Base-by-base conservation (phyloP, 768 basidiomycete genomes). In the Boletus sensibilis region DNA sequence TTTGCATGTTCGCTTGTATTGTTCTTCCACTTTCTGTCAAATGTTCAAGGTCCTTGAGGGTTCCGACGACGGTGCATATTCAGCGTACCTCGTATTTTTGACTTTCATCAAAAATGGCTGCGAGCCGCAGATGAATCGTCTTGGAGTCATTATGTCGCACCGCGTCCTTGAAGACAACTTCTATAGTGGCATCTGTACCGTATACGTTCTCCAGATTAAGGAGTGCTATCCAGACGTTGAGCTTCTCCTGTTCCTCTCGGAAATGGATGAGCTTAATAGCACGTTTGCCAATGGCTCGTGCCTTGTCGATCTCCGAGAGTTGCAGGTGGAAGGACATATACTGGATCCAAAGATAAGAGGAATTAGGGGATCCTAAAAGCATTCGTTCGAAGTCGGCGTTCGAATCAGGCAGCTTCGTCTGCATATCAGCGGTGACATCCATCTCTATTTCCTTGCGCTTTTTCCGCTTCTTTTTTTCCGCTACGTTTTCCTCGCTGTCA, bases 311-410 rank as follows among this genome's bases (percentile, higher is more conserved):
- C 74, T 99, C 96, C 31, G 95, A 92, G n/a, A 99, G 82, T 62
- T 94, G 94, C 12, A 98, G 78, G 65, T 95, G 93, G 83, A 98
- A 96, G 10, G 97, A 96, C 94, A 99, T 98, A 72, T 94, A 99
- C 71, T 98, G 95, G 56, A 99, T 87, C 97, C 97, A 99, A 34
- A 98, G 81, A 74, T 90, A 97, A 0, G 97, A 98, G 8, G 95
- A 98, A 69, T 97, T 94, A 2, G 97, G 96, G 0, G 96, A 94
- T 29, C 92, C 92, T 38, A 98, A 80, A 44, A 99, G 81, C 35
- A 92, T 75, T 13, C 97, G 85, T 72, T 99, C 97, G 64, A 98
- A 99, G 70, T 99, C 96, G 33, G 89, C 84, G 58, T 88, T 92
- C 2, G 97, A 97, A 68, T 93, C 91, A 2, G 97, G 97, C 21